Percentiles rank a stretch among this genome's conserved stretches.
phyloP scores from a whole-genome alignment of 2,329 filamentous ascomycete species.

The Ceratocystis cacaofunesta region DNA sequence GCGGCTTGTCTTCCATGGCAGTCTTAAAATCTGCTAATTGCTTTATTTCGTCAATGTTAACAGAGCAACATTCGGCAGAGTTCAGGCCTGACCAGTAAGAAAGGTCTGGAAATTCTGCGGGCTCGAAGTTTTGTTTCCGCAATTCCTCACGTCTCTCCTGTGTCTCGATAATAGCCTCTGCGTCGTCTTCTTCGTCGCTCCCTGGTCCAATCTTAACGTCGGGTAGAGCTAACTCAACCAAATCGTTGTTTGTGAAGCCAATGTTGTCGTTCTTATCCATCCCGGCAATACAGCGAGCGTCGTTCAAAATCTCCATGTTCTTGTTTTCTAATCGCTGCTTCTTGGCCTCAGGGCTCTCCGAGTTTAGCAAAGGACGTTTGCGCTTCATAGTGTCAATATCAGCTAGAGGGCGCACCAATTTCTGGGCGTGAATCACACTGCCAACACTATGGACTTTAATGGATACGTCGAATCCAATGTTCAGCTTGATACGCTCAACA shows the following conservation, averaged over 20 bases:
- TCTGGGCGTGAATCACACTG: neutral
- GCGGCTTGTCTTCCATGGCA: neutral
- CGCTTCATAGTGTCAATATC: neutral
- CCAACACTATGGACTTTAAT: constrained; percentile 7
- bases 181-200: neutral
- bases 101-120: neutral
- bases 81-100: neutral
- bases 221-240: neutral
- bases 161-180: neutral
- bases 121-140: neutral
- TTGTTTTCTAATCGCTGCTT: neutral
- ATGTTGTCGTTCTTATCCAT: neutral
- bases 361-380: neutral
- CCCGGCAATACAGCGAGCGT: neutral
- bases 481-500: constrained; percentile 9
- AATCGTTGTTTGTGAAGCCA: neutral
- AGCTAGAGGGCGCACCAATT: neutral
- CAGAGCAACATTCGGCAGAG: neutral
- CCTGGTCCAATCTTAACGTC: neutral
- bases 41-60: neutral
- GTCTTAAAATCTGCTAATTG: neutral
- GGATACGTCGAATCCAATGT: neutral
- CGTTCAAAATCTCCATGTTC: neutral
- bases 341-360: neutral
- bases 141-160: neutral